Conservation (phyloP, 2,329 filamentous ascomycete species). For the Arachnomyces sp. region DNA sequence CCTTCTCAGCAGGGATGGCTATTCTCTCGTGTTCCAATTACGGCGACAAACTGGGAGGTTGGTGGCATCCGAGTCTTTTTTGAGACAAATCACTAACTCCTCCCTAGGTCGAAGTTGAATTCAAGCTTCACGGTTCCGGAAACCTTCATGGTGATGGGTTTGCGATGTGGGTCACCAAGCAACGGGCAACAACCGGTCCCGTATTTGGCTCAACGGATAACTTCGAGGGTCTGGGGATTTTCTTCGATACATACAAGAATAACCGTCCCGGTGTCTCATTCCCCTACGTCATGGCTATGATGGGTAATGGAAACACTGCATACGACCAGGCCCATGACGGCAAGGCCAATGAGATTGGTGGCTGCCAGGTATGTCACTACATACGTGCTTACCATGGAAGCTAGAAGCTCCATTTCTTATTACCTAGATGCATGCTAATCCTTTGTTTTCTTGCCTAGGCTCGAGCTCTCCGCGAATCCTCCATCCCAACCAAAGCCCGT, state of each 20-base stretch:
- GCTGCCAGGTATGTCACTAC: slow-evolving; percentile 61
- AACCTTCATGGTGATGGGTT: slow-evolving; percentile 93
- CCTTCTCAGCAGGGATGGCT: slow-evolving; percentile 88
- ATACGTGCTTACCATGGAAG: slow-evolving; percentile 2
- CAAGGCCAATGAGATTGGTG: slow-evolving; percentile 84
- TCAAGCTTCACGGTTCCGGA: slow-evolving; percentile 82
- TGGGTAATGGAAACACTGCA: slow-evolving; percentile 76
- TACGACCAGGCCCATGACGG: slow-evolving; percentile 95
- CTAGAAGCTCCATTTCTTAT: neutral
- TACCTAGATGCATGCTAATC: neutral
- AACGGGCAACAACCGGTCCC: slow-evolving; percentile 67
- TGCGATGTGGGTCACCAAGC: slow-evolving; percentile 95
- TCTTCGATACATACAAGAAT: slow-evolving; percentile 99
- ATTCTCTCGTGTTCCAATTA: slow-evolving; percentile 87
- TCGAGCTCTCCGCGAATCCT: slow-evolving; percentile 73
- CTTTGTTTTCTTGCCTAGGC: slow-evolving; percentile 40
- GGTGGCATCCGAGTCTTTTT: slow-evolving; percentile 10
- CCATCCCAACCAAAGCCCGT: slow-evolving; percentile 71
- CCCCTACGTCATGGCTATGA: slow-evolving; percentile 97
- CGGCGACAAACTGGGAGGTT: slow-evolving; percentile 95
- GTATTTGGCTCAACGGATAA: slow-evolving; percentile 84
- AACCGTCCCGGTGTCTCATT: slow-evolving; percentile 92
- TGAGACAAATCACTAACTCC: slow-evolving; percentile 1
- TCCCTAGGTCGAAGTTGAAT: slow-evolving; percentile 73
- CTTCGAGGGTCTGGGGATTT: slow-evolving; percentile 90